Evolutionary conservation across 1,139 yeast genomes (phyloP), one percentile per base, ranked within the genome.

Genomic region (Nakaseomyces nivariensis): DNA sequence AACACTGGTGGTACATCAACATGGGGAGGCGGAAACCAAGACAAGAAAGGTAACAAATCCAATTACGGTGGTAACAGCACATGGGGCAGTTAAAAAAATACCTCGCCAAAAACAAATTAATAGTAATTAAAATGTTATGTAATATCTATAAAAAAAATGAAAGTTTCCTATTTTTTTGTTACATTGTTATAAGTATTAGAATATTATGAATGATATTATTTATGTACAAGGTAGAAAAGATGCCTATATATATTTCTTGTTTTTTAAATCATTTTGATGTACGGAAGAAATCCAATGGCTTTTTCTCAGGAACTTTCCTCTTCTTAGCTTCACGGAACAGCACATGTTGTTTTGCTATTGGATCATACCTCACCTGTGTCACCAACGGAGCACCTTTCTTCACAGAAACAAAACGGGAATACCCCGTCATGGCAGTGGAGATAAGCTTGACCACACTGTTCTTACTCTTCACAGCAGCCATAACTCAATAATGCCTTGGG

Each of bases 341-440:
- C 50, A 94, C 96, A 70, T 89, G 97, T 56, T 85, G 76, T 62
- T 79, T 75, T 11, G 79, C 88, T 51, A 62, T 54, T 5, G 97
- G 97, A 66, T 92, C 98, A 66, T 92, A 92, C 62, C 95, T 77
- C 46, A 90, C 85, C 66, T 88, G 92, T 49, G 81, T 81, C 56
- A 90, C 82, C 52, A 79, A 73, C 46, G 86, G 86, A 5, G 95
- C 80, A 47, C 85, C 81, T 72, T 97, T 82, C 49, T 92, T 94
- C 49, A 90, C 79, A 51, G 81, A 75, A 56, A 89, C 79, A 69
- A 90, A 84, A 64, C 94, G 79, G 66, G 81, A 79, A 67, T 76
- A 85, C 3, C 97, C 97, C 1, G 97, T 89, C 59, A 83, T 78
- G 31, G 97, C 97, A 1, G 92, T 76, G 1, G 96, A 87, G 2